Evolutionary conservation across 768 basidiomycete species (phyloP), one percentile per base, ranked within the genome.

Genomic region (Russula vinacea): DNA sequence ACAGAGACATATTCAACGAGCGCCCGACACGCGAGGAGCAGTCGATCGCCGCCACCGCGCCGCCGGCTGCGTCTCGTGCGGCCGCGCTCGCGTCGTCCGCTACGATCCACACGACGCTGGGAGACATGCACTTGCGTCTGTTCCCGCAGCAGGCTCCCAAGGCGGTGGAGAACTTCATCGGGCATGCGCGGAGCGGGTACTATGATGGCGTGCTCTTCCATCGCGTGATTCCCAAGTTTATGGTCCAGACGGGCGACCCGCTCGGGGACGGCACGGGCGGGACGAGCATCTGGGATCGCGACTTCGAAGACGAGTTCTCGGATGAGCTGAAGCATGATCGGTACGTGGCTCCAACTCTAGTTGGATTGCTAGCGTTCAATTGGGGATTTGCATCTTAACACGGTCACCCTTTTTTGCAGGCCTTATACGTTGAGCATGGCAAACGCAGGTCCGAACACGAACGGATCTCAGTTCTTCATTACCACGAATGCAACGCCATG

Each of bases 1-100:
- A 98, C 68, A 88, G 97, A 62, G 97, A 99, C 69, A 88, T 99
- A 60, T 98, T 98, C 84, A 99, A 99, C 74, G 97, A 99, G 76
- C 84, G 90, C 52, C 97, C 97, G 2, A 98, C 96, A 1, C 84
- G 94, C 56, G 97, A 98, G 73, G 97, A 99, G 72, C 94, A 94
- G 73, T 89, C 85, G 35, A 84, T 95, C 54, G 94, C 94, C 3
- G 75, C 87, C 9, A 79, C 89, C 1, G 79, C 83, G 4, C 76
- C 81, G 17, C 73, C 81, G 14, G 64, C 80, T 66, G 77, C 76
- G 69, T 74, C 78, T 61, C 83, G 86, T 1, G 86, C 87, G 8
- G 88, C 90, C 1, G 85, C 86, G 0, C 75, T 93, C 37, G 90
- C 93, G 26, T 84, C 86, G 65, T 78, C 84, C 10, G 92, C 92